Evolutionary conservation across 1,139 yeast genomes (phyloP).

Genomic region (Candida sp.): DNA sequence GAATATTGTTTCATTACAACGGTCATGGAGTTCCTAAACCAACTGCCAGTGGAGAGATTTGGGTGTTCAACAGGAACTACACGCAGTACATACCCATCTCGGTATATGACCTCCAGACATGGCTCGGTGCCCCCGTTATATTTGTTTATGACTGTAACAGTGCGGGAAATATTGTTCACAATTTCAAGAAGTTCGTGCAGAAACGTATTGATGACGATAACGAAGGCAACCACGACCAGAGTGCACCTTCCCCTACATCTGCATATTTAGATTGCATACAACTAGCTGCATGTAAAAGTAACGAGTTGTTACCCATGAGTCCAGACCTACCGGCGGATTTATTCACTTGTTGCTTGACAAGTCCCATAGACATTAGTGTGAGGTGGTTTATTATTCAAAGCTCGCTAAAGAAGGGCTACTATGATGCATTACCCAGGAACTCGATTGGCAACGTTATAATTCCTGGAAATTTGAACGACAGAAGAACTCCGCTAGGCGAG

Average conservation of each 20-base stretch:
- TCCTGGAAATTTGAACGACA: slow-evolving; percentile 91
- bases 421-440: slow-evolving; percentile 54
- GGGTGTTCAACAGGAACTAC: slow-evolving; percentile 98
- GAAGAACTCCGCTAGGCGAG: slow-evolving; percentile 96
- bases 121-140: slow-evolving; percentile 98
- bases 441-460: slow-evolving; percentile 68
- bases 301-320: slow-evolving; percentile 89
- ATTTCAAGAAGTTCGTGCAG: slow-evolving; percentile 89
- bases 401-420: slow-evolving; percentile 67
- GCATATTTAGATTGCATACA: slow-evolving; percentile 90
- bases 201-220: slow-evolving; percentile 90
- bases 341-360: slow-evolving; percentile 92
- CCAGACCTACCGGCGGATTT: slow-evolving; percentile 97
- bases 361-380: slow-evolving; percentile 95
- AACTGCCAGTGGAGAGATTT: slow-evolving; percentile 95
- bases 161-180: slow-evolving; percentile 92
- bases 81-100: slow-evolving; percentile 98
- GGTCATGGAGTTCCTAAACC: slow-evolving; percentile 99
- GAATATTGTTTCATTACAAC: slow-evolving; percentile 92
- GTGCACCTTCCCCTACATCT: slow-evolving; percentile 68
- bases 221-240: slow-evolving; percentile 68
- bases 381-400: slow-evolving; percentile 92
- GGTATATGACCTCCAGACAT: slow-evolving; percentile 88
- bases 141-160: slow-evolving; percentile 95
- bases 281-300: slow-evolving; percentile 89